These are phyloP conservation scores for Yarrowia sp. DNA, from an alignment of 805 yeast genomes.

Conservation along the genomic window DNA sequence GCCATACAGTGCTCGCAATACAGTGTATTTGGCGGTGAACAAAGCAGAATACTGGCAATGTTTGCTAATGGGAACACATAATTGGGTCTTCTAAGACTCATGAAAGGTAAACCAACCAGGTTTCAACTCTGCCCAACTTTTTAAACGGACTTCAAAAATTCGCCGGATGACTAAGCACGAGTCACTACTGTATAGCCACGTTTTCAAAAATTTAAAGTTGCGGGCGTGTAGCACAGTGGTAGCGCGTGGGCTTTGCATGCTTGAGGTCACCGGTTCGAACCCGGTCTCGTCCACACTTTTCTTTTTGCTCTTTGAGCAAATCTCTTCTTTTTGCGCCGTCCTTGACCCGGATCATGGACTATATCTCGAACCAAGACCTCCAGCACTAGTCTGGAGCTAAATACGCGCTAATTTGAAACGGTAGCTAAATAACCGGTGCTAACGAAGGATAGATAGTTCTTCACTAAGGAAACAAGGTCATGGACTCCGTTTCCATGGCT, in stretches of 20 bases:
- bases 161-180: background rate
- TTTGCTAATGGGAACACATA: no score
- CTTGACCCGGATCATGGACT: background rate
- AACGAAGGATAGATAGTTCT: no score
- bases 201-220: slow-evolving; percentile 4
- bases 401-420: no score
- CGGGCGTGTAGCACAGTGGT: slow-evolving; percentile 39
- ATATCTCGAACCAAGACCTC: no score
- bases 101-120: no score
- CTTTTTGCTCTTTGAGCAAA: background rate
- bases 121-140: no score
- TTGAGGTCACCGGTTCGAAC: slow-evolving; percentile 39
- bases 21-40: background rate
- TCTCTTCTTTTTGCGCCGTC: background rate
- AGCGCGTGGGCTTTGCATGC: slow-evolving; percentile 40
- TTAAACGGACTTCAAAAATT: background rate
- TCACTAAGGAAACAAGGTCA: no score
- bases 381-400: no score
- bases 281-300: slow-evolving; percentile 38
- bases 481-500: no score
- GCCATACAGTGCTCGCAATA: background rate
- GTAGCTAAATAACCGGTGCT: no score
- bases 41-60: no score
- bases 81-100: no score
- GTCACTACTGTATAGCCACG: background rate